Evolutionary conservation across 495 filamentous ascomycete genomes (phyloP), one percentile per base, ranked within the genome.

Genomic region (Cairneyella variabilis): DNA sequence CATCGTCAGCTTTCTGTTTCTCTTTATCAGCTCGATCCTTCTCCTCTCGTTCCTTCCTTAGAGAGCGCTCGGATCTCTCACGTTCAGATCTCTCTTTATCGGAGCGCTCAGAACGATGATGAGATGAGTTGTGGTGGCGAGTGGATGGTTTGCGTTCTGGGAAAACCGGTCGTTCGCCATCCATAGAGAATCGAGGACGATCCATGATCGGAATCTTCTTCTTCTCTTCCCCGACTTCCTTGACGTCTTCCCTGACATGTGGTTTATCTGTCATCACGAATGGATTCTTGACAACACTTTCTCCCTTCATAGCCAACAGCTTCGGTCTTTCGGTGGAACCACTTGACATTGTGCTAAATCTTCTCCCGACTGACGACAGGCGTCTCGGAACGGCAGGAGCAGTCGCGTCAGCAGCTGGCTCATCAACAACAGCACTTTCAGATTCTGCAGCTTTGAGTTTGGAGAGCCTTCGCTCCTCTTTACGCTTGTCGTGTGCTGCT

Each of bases 401-500:
- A 34, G 36, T 20, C 1, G 32, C 8, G 18, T 38, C 20, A 16
- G 26, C 20, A 25, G 40, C 39, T 7, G 37, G 22, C 23, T 34
- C 53, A 30, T 50, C 53, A 14, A 20, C 50, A 28, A 58, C 58
- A 8, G 55, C 54, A 28, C 28, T 54, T 38, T 51, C 52, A 27
- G 34, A 10, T 28, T 59, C 49, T 1, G 20, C 37, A 18, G 34
- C 38, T 23, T 54, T 48, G 4, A 37, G 38, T 39, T 50, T 59
- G 16, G 56, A 47, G 25, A 51, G 51, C 32, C 43, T 34, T 12
- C 54, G 32, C 32, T 54, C 57, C 34, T 26, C 60, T 37, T 65
- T 65, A 25, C 63, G 48, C 46, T 52, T 51, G 8, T 65, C 63
- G 23, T 63, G 63, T 12, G 63, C 63, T 16, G 40, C 51, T 54